These are phyloP conservation scores for Kodamaea hsintzibuensis DNA, from an alignment of 805 yeast genomes.

Conservation along the genomic window DNA sequence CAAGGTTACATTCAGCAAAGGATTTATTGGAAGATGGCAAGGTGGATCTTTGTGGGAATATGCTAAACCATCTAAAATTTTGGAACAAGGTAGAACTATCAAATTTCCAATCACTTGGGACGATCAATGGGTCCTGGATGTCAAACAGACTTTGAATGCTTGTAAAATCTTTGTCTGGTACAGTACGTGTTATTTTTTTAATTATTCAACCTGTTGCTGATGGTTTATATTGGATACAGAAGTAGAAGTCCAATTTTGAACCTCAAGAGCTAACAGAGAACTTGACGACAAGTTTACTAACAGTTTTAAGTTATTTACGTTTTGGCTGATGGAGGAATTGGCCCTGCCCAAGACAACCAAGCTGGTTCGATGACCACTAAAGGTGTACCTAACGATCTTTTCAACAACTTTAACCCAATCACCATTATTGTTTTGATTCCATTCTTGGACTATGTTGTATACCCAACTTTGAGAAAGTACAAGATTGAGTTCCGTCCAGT, in stretches of 20 bases:
- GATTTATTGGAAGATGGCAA: slow-evolving; percentile 42
- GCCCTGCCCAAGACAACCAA: slow-evolving; percentile 49
- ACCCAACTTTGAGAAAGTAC: slow-evolving; percentile 46
- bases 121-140: slow-evolving; percentile 50
- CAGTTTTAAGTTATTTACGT: slow-evolving; percentile 26
- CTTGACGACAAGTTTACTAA: no score
- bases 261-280: no score
- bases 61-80: slow-evolving; percentile 47
- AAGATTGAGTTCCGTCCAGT: slow-evolving; percentile 44
- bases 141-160: slow-evolving; percentile 42
- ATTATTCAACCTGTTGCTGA: no score
- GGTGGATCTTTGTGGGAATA: slow-evolving; percentile 47
- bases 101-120: slow-evolving; percentile 30
- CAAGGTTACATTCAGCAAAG: slow-evolving; percentile 42
- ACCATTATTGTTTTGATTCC: slow-evolving; percentile 56
- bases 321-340: slow-evolving; percentile 50
- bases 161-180: slow-evolving; percentile 47
- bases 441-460: slow-evolving; percentile 45
- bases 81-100: slow-evolving; percentile 41
- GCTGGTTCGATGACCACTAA: slow-evolving; percentile 54
- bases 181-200: no score
- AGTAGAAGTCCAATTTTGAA: no score
- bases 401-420: slow-evolving; percentile 54
- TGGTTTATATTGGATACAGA: no score
- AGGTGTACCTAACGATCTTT: slow-evolving; percentile 58